phyloP scores from a whole-genome alignment of 495 filamentous ascomycete genomes.

The Talaromyces wortmannii region DNA sequence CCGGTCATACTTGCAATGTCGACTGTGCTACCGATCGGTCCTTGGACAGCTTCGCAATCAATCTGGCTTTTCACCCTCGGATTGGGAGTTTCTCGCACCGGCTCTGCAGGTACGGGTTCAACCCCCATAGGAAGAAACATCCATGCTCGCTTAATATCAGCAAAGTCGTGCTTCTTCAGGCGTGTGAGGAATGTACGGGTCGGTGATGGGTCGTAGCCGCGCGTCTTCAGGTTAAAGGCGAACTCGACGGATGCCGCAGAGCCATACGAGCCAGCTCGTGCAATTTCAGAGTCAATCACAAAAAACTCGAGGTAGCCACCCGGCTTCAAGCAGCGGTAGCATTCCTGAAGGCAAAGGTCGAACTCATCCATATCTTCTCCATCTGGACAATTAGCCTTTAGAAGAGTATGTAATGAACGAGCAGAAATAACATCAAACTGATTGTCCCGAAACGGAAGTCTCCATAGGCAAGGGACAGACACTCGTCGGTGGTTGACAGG shows the following conservation, averaged over 20 bases:
- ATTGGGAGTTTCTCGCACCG: constrained; percentile 44
- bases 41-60: constrained; percentile 52
- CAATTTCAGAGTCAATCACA: constrained; percentile 80
- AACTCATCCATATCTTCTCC: constrained; percentile 71
- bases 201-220: constrained; percentile 80
- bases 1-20: constrained; percentile 71
- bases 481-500: constrained; percentile 83
- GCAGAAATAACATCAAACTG: constrained; percentile 92
- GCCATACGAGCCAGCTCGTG: constrained; percentile 70
- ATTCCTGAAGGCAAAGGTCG: constrained; percentile 76
- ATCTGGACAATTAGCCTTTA: constrained; percentile 55
- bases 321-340: constrained; percentile 83
- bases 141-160: constrained; percentile 79
- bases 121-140: constrained; percentile 81
- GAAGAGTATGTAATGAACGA: constrained; percentile 73
- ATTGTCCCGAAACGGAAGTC: constrained; percentile 77
- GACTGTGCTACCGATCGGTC: constrained; percentile 65
- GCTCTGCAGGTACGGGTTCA: constrained; percentile 37
- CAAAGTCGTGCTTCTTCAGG: constrained; percentile 67
- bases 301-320: constrained; percentile 89
- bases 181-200: constrained; percentile 73
- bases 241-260: constrained; percentile 84
- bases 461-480: constrained; percentile 64
- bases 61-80: constrained; percentile 45
- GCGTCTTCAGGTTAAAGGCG: constrained; percentile 74